These are phyloP conservation scores for Strigomonas culicis DNA, from an alignment of 208 protist species.

Conservation along the genomic window DNA sequence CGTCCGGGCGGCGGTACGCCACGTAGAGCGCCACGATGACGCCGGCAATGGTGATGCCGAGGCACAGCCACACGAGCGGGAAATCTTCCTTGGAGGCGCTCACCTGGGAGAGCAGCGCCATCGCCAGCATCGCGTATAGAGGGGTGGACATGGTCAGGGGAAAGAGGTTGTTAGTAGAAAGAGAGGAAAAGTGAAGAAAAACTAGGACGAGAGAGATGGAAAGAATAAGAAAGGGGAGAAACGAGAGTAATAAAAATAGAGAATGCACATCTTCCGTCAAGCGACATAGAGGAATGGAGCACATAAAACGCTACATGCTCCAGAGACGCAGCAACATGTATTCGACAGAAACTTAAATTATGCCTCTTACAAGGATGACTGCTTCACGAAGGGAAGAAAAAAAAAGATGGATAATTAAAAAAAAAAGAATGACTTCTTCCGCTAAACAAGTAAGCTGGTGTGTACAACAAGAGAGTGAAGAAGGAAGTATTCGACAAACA, in stretches of 20 bases:
- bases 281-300: neutral
- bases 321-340: too few species aligned
- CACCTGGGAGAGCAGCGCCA: conserved; percentile 7
- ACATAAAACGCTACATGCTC: too few species aligned
- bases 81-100: conserved; percentile 14
- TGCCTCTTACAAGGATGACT: too few species aligned
- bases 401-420: conserved; percentile 15
- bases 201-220: conserved; percentile 4
- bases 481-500: too few species aligned
- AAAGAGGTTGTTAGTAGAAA: neutral
- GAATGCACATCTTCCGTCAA: too few species aligned
- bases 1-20: conserved; percentile 26
- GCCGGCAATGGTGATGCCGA: conserved; percentile 28
- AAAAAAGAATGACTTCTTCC: conserved; percentile 7
- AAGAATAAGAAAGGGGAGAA: conserved; percentile 6
- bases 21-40: conserved; percentile 18
- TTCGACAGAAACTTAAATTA: too few species aligned
- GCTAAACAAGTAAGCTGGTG: too few species aligned
- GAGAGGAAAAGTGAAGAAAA: neutral
- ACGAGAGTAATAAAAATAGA: neutral
- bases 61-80: conserved; percentile 27
- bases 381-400: conserved; percentile 7
- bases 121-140: conserved; percentile 12
- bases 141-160: conserved; percentile 6
- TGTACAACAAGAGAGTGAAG: too few species aligned